Evolutionary conservation across 2,329 filamentous ascomycete genomes (phyloP), one percentile per base, ranked within the genome.

Genomic region (Botrytis fragariae): DNA sequence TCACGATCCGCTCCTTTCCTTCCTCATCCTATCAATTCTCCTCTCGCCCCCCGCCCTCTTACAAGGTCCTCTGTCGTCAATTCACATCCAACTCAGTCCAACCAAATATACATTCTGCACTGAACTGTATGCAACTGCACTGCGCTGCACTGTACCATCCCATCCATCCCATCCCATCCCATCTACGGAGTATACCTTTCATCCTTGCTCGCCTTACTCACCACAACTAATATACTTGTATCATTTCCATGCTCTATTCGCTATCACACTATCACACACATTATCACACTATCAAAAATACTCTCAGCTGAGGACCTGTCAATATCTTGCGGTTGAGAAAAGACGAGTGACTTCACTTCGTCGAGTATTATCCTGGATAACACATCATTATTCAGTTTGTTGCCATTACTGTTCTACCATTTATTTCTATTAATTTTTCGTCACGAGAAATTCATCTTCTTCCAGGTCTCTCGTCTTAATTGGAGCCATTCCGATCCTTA

Each of bases 271-370:
- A 51, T 14, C 63, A 44, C 16, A 18, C 7, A 37, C 63, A 8
- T n/a, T 37, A 65, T 6, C 63, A 20, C 44, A 44, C 44, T 44
- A 20, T 20, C 44, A 22, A 51, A n/a, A 20, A 29, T 5, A 29
- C 25, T 39, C 35, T 54, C 64, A 68, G 64, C 35, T 68, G 45
- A 54, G 35, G 35, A 68, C 45, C 51, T 67, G 64, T 68, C 35
- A 22, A 54, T 29, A 37, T 29, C 20, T 54, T 14, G 9, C n/a
- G 37, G 45, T 54, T 48, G 18, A 22, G 45, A 25, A 65, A 45
- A 29, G n/a, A 4, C 20, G 35, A 3, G 35, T 35, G 39, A 68
- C 25, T 42, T 39, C 37, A 22, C 45, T 22, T 25, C 42, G 12
- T 14, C 62, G 29, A 7, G 18, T 32, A 48, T n/a, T 44, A 37